A percentile compares a stretch with the other conserved stretches of the same genome.
Conservation (phyloP, 345 rosid species). For the Cardamine chenopodiifolia region DNA sequence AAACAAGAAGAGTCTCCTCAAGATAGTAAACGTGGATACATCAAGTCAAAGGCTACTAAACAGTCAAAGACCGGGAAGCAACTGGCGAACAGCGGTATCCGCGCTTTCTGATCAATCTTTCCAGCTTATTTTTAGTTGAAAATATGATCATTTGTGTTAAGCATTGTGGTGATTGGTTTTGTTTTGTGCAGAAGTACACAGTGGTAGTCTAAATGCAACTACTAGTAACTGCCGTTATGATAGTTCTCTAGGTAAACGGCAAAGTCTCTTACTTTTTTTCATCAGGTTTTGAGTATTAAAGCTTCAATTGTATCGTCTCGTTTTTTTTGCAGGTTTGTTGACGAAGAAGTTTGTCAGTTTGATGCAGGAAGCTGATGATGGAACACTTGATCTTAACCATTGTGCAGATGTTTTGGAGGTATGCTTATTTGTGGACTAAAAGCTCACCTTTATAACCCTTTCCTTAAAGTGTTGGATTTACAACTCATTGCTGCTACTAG, state of each 20-base stretch:
- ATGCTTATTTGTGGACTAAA: conserved; percentile 16
- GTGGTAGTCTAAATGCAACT: conserved; percentile 47
- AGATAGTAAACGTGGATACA: conserved; percentile 44
- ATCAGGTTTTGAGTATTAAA: background rate
- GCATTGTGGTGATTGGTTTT: conserved; percentile 23
- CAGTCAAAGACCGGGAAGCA: conserved; percentile 41
- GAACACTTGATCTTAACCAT: conserved; percentile 73
- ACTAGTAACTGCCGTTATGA: conserved; percentile 63
- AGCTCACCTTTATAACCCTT: background rate
- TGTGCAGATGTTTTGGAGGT: conserved; percentile 77
- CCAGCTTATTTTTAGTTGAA: background rate
- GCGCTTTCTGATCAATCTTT: conserved; percentile 6
- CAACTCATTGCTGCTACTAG: conserved; percentile 8
- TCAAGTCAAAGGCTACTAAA: conserved; percentile 49
- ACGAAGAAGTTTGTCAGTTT: conserved; percentile 68
- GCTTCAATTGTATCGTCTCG: background rate
- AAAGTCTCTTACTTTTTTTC: too few relatives aligned
- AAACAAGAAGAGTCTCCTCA: conserved; percentile 39
- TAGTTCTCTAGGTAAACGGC: conserved; percentile 63
- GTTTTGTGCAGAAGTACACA: conserved; percentile 46
- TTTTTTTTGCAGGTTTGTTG: conserved; percentile 55
- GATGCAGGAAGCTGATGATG: conserved; percentile 71
- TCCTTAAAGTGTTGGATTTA: background rate
- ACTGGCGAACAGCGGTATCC: conserved; percentile 49
- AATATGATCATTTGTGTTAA: background rate